These are phyloP conservation scores for Silybum marianum DNA, from an alignment of 129 eudicot genomes.

Conservation along the genomic window DNA sequence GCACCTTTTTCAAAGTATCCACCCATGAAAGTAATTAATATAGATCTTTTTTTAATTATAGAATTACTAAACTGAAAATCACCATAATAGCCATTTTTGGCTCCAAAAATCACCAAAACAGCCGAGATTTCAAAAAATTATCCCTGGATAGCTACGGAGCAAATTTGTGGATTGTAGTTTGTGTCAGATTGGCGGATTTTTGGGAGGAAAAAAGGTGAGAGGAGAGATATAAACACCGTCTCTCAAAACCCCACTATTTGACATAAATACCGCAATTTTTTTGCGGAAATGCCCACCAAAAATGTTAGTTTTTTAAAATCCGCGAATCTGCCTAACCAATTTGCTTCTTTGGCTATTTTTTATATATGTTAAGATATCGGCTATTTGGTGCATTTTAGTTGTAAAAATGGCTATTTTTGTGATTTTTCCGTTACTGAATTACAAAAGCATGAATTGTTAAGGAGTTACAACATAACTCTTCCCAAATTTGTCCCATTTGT, in stretches of 20 bases:
- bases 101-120: neutral
- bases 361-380: neutral
- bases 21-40: slow-evolving; percentile 80
- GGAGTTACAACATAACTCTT: slow-evolving; percentile 10
- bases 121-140: neutral
- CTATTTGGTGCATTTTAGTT: neutral
- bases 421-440: neutral
- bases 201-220: neutral
- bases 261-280: neutral
- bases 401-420: neutral
- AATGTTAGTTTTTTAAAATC: neutral
- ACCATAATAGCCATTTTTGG: neutral
- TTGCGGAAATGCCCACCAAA: neutral
- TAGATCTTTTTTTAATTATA: neutral
- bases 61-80: neutral
- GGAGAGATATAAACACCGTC: neutral
- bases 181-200: neutral
- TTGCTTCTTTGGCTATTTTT: neutral
- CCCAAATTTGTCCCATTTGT: neutral
- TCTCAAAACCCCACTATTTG: neutral
- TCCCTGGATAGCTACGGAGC: neutral
- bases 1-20: slow-evolving; percentile 98
- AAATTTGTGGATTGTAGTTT: neutral
- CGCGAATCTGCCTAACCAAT: neutral
- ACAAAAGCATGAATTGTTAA: neutral